Base-by-base conservation (phyloP, 2,329 filamentous ascomycete genomes). In the Penicillium sp. region DNA sequence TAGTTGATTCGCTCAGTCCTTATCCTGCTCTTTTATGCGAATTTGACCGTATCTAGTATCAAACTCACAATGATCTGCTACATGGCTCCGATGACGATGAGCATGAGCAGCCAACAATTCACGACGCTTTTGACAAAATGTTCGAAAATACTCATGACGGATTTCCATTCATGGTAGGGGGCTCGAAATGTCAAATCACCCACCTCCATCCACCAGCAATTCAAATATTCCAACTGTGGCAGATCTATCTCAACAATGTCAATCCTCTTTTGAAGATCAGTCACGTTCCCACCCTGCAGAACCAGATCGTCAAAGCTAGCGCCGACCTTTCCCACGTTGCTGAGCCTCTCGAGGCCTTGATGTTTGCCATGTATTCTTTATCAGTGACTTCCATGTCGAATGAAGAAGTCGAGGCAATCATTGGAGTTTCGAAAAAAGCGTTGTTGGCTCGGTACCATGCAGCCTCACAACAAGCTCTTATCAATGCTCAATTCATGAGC, bases 291-390 rank as follows among this genome's bases (percentile, higher is more conserved):
- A 87, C 83, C 0, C 73, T 89, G 1, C 86, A 89, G 67, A 76
- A 75, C 21, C 80, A 82, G 54, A 80, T 90, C 45, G 80, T 89
- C 49, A 82, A 84, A 56, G 85, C 84, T 7, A 81, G 80, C 45
- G 79, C 80, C 1, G 79, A 84, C 52, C 72, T 84, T 5, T 73
- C 79, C 24, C 82, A 80, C 58, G 79, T 84, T 5, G 14, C 53
- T 0, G 55, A 48, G 4, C 33, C 53, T 3, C 41, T 44, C 58
- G 70, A 45, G 53, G 63, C 16, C 58, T 79, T 46, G 70, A 81
- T 64, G 80, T 84, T n/a, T 84, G 90, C 84, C 52, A 87, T 90
- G 41, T 90, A 89, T 67, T 79, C 79, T 48, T 80, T 86, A 68
- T 80, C 85, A 1, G 74, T 83, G 11, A 73, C 83, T 10, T 81